phyloP scores from a whole-genome alignment of 192 early-diverging fungal genomes.

The Allomyces macrogynus region DNA sequence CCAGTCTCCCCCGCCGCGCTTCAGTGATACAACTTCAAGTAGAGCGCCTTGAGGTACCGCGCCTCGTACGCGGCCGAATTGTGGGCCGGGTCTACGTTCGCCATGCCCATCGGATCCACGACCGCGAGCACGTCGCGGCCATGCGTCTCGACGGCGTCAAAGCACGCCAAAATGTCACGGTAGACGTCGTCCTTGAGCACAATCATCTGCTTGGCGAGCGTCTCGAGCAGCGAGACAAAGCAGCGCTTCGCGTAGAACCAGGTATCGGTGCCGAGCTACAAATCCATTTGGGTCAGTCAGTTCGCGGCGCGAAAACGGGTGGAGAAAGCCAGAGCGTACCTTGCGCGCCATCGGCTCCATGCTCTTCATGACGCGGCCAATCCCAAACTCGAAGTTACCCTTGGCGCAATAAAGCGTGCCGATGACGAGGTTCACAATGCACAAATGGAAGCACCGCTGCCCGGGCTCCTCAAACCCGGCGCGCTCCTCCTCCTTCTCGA shows the following conservation, averaged over 20 bases:
- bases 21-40: slow-evolving; percentile 17
- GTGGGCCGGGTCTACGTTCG: slow-evolving; percentile 15
- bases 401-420: slow-evolving; percentile 46
- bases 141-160: slow-evolving; percentile 34
- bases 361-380: slow-evolving; percentile 40
- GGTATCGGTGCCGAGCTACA: slow-evolving; percentile 39
- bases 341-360: slow-evolving; percentile 44
- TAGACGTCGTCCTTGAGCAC: slow-evolving; percentile 37
- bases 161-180: slow-evolving; percentile 30
- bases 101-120: slow-evolving; percentile 21
- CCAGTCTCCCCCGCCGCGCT: too few species aligned
- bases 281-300: not conserved
- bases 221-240: slow-evolving; percentile 35
- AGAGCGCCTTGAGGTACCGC: slow-evolving; percentile 29
- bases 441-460: slow-evolving; percentile 36
- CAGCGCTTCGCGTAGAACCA: slow-evolving; percentile 47
- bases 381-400: slow-evolving; percentile 48
- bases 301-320: too few species aligned
- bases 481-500: slow-evolving; percentile 45
- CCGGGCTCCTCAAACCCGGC: slow-evolving; percentile 30
- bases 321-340: not conserved
- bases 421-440: slow-evolving; percentile 44
- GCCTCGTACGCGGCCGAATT: slow-evolving; percentile 34
- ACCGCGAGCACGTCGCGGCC: slow-evolving; percentile 32
- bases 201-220: slow-evolving; percentile 46